Percentiles rank a stretch among this genome's conserved stretches.
phyloP scores from a whole-genome alignment of 2,329 filamentous ascomycete species.

The Didymella exigua region DNA sequence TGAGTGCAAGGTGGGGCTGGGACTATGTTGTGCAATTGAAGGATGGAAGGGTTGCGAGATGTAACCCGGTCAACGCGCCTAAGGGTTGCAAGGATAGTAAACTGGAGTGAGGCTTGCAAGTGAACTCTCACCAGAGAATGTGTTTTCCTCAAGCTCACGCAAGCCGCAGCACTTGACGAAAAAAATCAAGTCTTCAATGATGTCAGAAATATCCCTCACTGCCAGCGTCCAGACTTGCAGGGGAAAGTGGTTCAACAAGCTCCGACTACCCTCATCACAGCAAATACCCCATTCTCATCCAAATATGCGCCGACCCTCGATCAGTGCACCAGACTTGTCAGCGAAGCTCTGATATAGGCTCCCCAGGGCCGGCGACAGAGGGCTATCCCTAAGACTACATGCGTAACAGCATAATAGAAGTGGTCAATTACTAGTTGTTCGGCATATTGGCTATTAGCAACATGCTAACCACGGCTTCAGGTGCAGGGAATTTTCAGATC shows the following conservation, averaged over 20 bases:
- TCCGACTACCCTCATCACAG: neutral
- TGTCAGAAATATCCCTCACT: neutral
- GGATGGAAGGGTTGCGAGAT: constrained; percentile 40
- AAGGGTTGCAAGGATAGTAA: constrained; percentile 41
- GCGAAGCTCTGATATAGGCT: too few species aligned
- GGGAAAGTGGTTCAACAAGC: neutral
- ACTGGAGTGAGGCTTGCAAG: neutral
- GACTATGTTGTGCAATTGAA: constrained; percentile 53
- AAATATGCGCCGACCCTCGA: too few species aligned
- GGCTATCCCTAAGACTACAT: too few species aligned
- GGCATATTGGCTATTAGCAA: too few species aligned
- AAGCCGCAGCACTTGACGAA: neutral
- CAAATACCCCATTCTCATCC: too few species aligned
- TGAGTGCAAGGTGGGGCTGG: constrained; percentile 55
- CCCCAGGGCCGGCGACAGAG: too few species aligned
- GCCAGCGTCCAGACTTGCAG: neutral
- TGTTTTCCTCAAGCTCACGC: neutral
- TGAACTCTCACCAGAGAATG: neutral
- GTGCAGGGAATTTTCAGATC: too few species aligned
- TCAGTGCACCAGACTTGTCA: too few species aligned
- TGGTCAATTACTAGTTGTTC: too few species aligned
- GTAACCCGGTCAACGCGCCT: constrained; percentile 48
- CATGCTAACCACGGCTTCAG: too few species aligned
- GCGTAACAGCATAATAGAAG: too few species aligned
- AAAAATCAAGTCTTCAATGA: neutral